These are phyloP conservation scores for Diaporthe citriasiana DNA, from an alignment of 2,329 filamentous ascomycete species.

Conservation along the genomic window DNA sequence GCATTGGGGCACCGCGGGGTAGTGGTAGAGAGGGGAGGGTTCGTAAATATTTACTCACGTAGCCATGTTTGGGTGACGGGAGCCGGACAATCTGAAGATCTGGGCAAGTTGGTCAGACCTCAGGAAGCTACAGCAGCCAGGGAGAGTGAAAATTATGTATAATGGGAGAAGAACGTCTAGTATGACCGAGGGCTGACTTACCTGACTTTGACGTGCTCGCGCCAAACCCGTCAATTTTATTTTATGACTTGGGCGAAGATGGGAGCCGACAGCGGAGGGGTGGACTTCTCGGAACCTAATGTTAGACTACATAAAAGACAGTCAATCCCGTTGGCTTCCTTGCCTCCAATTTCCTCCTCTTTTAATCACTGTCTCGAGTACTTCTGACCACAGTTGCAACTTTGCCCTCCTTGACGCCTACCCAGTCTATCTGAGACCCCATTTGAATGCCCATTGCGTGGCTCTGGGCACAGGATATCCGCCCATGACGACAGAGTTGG, in stretches of 20 bases:
- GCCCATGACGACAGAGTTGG: constrained; percentile 39
- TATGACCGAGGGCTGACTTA: constrained; percentile 36
- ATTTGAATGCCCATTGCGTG: constrained; percentile 34
- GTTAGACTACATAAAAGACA: constrained; percentile 21
- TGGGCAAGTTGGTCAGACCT: background rate
- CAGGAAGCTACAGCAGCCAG: background rate
- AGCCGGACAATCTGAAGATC: constrained; percentile 14
- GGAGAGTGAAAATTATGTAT: constrained; percentile 25
- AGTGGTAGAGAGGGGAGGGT: constrained; percentile 2
- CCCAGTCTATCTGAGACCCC: constrained; percentile 22
- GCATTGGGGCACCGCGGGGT: constrained; percentile 41
- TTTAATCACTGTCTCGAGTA: constrained; percentile 21
- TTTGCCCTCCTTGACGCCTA: constrained; percentile 15
- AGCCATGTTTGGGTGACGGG: constrained; percentile 41
- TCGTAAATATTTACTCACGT: constrained; percentile 44
- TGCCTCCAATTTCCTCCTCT: background rate
- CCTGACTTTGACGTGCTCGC: constrained; percentile 31
- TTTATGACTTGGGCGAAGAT: constrained; percentile 28
- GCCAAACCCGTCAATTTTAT: constrained; percentile 34
- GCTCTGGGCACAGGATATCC: constrained; percentile 24
- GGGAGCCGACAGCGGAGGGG: constrained; percentile 18
- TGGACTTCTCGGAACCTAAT: constrained; percentile 30
- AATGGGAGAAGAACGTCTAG: constrained; percentile 40
- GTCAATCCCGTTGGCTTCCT: background rate
- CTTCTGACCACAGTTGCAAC: constrained; percentile 29